phyloP scores from a whole-genome alignment of 352 stramenopile genomes.

The Thalassiosira sp. region DNA sequence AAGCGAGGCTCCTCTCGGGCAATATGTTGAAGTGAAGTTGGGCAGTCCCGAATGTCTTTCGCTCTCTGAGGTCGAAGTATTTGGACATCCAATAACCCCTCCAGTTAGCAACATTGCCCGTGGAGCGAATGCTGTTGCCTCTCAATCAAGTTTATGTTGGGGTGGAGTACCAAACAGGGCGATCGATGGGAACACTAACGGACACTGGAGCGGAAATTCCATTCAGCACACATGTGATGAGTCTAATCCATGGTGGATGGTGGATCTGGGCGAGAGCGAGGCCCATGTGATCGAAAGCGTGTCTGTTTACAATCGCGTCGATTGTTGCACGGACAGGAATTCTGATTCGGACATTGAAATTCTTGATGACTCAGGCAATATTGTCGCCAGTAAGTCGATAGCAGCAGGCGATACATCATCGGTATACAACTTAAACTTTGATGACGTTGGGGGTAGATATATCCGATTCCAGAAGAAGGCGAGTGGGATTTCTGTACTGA shows the following conservation, averaged over 20 bases:
- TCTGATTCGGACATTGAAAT: not conserved
- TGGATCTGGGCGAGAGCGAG: not conserved
- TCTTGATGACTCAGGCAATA: not conserved
- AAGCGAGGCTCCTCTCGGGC: not conserved
- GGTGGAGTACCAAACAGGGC: constrained; percentile 15
- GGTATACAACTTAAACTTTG: not conserved
- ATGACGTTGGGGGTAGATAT: not conserved
- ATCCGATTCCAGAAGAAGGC: not conserved
- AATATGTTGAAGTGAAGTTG: too few relatives aligned
- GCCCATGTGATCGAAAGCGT: constrained; percentile 2
- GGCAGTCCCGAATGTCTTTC: too few relatives aligned
- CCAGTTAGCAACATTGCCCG: too few relatives aligned
- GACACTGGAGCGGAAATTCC: not conserved
- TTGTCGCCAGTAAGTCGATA: not conserved
- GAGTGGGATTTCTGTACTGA: not conserved
- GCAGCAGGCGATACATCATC: not conserved
- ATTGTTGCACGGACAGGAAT: constrained; percentile 6
- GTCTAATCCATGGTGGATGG: not conserved
- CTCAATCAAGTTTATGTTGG: constrained; percentile 5
- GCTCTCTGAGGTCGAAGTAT: too few relatives aligned
- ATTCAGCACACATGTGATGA: constrained; percentile 13
- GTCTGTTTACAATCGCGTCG: not conserved
- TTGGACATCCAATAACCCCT: too few relatives aligned
- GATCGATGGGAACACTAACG: constrained; percentile 23
- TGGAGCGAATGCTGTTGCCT: constrained; percentile 11